These are phyloP conservation scores for Pichia cephalocereana DNA, from an alignment of 805 yeast species.

Conservation along the genomic window DNA sequence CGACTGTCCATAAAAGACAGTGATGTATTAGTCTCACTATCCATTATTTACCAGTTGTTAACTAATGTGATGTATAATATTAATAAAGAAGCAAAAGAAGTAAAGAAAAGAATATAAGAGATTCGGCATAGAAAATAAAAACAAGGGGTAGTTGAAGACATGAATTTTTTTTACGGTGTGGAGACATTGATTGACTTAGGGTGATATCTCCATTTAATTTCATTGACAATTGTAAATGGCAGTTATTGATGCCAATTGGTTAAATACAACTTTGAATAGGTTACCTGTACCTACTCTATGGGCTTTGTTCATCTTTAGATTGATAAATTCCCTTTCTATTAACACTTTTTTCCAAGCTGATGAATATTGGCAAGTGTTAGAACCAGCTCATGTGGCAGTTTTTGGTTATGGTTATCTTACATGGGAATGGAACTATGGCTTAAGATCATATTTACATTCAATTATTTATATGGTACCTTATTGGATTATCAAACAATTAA, in stretches of 20 bases:
- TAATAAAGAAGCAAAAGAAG: not conserved
- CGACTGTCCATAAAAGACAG: not conserved
- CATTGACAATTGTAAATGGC: not conserved
- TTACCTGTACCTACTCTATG: not conserved
- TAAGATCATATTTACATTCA: constrained; percentile 79
- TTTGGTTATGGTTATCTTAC: constrained; percentile 78
- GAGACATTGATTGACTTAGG: too few relatives aligned
- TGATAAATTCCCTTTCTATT: constrained; percentile 54
- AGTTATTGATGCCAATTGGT: not conserved
- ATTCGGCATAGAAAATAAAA: too few relatives aligned
- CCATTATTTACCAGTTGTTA: not conserved
- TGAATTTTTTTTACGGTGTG: too few relatives aligned
- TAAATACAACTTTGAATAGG: not conserved
- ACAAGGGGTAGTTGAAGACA: too few relatives aligned
- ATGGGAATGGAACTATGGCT: constrained; percentile 85
- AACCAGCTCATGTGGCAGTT: constrained; percentile 74
- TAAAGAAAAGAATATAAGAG: too few relatives aligned
- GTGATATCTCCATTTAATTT: too few relatives aligned
- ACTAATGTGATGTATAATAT: not conserved
- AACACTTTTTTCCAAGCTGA: constrained; percentile 90
- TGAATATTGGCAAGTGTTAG: constrained; percentile 87
- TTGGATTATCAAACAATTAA: constrained; percentile 24
- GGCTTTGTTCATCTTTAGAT: constrained; percentile 33
- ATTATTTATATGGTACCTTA: constrained; percentile 48
- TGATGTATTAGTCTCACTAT: not conserved